These are phyloP conservation scores for Pythium scleroteichum DNA, from an alignment of 352 stramenopile species.

Conservation along the genomic window DNA sequence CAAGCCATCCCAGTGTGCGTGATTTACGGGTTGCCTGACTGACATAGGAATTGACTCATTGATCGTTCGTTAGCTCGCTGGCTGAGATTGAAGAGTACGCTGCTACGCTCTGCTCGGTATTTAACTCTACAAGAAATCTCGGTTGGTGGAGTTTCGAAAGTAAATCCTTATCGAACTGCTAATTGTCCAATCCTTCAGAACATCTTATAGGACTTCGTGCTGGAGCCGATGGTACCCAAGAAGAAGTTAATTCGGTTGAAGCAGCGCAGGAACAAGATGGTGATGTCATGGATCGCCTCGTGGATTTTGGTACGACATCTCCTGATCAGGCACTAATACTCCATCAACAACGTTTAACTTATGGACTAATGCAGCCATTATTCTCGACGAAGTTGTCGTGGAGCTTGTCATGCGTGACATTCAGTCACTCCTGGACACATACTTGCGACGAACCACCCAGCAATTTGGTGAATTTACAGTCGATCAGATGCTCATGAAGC, in stretches of 20 bases:
- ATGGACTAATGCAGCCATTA: conserved; percentile 42
- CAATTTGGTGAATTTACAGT: conserved; percentile 66
- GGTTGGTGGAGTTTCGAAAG: conserved; percentile 25
- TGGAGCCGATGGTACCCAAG: conserved; percentile 51
- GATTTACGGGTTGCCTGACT: no score
- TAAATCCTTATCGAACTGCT: background rate
- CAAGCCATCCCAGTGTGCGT: conserved; percentile 50
- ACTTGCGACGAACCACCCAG: conserved; percentile 54
- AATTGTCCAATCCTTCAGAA: conserved; percentile 31
- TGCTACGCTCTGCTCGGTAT: conserved; percentile 66
- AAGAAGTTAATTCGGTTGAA: conserved; percentile 42
- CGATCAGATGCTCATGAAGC: conserved; percentile 44
- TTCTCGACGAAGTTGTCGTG: conserved; percentile 79
- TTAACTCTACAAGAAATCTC: conserved; percentile 72
- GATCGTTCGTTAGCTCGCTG: conserved; percentile 21
- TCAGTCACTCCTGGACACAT: conserved; percentile 64
- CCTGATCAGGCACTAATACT: background rate
- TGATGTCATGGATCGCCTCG: conserved; percentile 40
- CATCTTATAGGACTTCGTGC: conserved; percentile 55
- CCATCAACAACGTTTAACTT: background rate
- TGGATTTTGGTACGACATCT: conserved; percentile 46
- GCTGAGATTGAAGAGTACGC: conserved; percentile 75
- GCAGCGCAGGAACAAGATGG: conserved; percentile 29
- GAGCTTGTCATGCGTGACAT: conserved; percentile 79
- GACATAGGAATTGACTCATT: no score